These are phyloP conservation scores for Pythium dissimile DNA, from an alignment of 352 stramenopile genomes.

Conservation along the genomic window DNA sequence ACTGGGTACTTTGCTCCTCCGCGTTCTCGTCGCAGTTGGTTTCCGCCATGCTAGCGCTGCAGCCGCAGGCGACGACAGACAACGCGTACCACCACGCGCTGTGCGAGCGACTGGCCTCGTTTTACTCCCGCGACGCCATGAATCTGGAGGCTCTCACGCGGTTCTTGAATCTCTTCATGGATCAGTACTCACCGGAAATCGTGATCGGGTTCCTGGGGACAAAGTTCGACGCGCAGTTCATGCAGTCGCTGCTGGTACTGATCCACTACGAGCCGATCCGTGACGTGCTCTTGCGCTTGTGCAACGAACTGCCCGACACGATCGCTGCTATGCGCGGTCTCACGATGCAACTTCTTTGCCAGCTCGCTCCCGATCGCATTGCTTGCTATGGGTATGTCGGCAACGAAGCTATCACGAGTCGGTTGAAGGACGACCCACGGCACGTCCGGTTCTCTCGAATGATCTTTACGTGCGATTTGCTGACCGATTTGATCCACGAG, in stretches of 20 bases:
- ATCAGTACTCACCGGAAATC: constrained; percentile 56
- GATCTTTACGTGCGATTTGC: constrained; percentile 74
- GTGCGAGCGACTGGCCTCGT: constrained; percentile 32
- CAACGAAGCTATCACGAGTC: constrained; percentile 1
- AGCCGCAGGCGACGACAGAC: constrained; percentile 9
- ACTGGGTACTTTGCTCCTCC: constrained; percentile 62
- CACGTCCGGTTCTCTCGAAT: constrained; percentile 63
- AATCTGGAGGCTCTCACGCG: constrained; percentile 55
- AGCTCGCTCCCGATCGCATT: constrained; percentile 46
- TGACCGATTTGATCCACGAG: constrained; percentile 79
- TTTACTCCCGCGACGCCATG: constrained; percentile 58
- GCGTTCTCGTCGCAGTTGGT: constrained; percentile 59
- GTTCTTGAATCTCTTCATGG: constrained; percentile 64
- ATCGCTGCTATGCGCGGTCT: constrained; percentile 19
- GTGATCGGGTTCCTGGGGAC: constrained; percentile 50
- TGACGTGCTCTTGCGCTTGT: constrained; percentile 54
- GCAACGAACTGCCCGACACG: constrained; percentile 37
- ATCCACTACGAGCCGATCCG: constrained; percentile 67
- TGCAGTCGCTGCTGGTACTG: constrained; percentile 54
- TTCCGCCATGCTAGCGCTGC: constrained; percentile 48
- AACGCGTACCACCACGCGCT: constrained; percentile 23
- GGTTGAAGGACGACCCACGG: constrained; percentile 23
- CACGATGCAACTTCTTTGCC: constrained; percentile 39
- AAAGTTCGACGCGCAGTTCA: constrained; percentile 32
- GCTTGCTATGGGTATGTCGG: constrained; percentile 1